Base-by-base conservation (phyloP, 208 protist species). In the Leishmania aethiopica region DNA sequence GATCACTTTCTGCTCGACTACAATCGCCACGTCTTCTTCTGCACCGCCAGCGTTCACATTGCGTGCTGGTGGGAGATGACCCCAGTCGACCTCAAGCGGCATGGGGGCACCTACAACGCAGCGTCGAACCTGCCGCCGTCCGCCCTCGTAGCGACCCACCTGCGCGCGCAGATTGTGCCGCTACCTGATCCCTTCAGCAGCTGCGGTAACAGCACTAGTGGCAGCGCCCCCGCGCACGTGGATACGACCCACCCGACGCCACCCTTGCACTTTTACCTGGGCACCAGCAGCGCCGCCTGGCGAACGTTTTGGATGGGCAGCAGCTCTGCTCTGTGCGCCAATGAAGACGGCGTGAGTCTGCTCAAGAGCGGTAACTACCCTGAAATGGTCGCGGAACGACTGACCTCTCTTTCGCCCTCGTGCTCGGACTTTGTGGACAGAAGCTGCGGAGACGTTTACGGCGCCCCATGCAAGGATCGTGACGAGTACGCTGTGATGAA, bases 401-500 rank as follows among this genome's bases (percentile, higher is more conserved):
- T 88, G 25, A 51, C 66, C 0, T 60, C 42, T 28, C 75, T 90
- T 32, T 77, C 85, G 13, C 47, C 78, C 15, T 69, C 75, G 15
- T 80, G 78, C 66, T 78, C 79, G 5, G 79, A 79, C 42, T 71
- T 89, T 3, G 82, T 84, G 28, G 84, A 89, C 45, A 86, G 81
- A 67, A 91, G 88, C 78, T 83, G 84, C 74, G 88, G 82, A 22
- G 79, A 84, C 60, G 87, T 90, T 37, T 74, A 74, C 64, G 78
- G 71, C n/a, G 59, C 77, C 35, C 78, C 82, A 42, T 42, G 47
- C 60, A 77, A 79, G 45, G 69, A 76, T 28, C 62, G 73, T 67
- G 90, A 93, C 79, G 86, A 90, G 77, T 93, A 89, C 79, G 86
- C 74, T 40, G 84, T 93, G 42, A 76, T 93, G 40, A 85, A 85